A percentile compares a stretch with the other conserved stretches of the same genome.
These are phyloP conservation scores for Echinosophora koreensis DNA, from an alignment of 306 rosid species.

Conservation along the genomic window DNA sequence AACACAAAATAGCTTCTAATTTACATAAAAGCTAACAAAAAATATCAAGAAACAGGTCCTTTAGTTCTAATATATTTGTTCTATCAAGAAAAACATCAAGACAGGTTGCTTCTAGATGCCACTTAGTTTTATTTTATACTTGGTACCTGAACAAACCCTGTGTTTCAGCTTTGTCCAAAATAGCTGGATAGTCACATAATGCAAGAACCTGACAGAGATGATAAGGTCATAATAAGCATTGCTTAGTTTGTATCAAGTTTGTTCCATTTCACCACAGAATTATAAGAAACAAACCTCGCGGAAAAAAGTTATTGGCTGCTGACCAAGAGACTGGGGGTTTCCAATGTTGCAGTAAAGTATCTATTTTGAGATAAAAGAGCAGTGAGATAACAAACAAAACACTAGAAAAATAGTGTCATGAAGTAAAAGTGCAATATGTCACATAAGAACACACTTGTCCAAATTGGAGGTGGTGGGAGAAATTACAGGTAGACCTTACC, in stretches of 20 bases:
- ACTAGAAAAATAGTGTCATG: background rate
- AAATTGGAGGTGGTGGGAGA: background rate
- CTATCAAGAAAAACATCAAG: conserved; percentile 19
- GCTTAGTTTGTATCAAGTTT: background rate
- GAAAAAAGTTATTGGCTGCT: conserved; percentile 82
- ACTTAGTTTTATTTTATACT: conserved; percentile 29
- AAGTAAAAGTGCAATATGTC: background rate
- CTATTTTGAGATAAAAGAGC: conserved; percentile 54
- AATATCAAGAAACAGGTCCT: no score
- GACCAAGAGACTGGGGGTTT: conserved; percentile 96
- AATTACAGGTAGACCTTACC: conserved; percentile 6
- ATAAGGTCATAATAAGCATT: conserved; percentile 29
- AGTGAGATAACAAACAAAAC: conserved; percentile 13
- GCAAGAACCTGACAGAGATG: conserved; percentile 79
- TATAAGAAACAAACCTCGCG: conserved; percentile 79
- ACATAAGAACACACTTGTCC: background rate
- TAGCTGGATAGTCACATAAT: conserved; percentile 82
- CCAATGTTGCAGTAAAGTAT: conserved; percentile 95
- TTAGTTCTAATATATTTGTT: background rate
- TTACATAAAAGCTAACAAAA: no score
- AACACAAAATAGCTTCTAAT: no score
- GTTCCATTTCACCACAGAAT: conserved; percentile 31
- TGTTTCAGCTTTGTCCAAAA: conserved; percentile 87
- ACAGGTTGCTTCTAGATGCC: conserved; percentile 20
- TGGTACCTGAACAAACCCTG: conserved; percentile 95